Evolutionary conservation across 139 green algal genomes (phyloP), one percentile per base, ranked within the genome.

Genomic region (Closterium sp.): DNA sequence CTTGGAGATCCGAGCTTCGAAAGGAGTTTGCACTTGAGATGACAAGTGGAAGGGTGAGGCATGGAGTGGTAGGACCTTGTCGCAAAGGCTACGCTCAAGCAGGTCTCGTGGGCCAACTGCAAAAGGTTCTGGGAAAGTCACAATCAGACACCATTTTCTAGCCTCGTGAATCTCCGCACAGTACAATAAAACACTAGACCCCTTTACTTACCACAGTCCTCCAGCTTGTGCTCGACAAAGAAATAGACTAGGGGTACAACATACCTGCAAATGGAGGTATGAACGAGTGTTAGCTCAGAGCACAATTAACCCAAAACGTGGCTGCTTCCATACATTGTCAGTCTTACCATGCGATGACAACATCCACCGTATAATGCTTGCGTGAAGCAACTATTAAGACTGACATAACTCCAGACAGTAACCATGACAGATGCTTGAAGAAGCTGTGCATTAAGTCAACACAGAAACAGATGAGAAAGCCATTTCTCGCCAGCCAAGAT

Each of bases 221-320:
- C 55, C 55, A 76, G 55, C 55, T 90, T 88, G 38, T 34, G 88
- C 31, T 91, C 55, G 19, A 91, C 88, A 33, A 91, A 87, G 31
- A 96, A 97, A 94, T 98, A 98, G 32, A 98, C 96, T 81, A 98
- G 94, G 0, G 97, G 97, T 38, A 98, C 96, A 7, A 96, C 97
- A 90, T 98, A 98, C 93, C 86, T 91, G 89, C 2, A 85, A 87
- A 88, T 88, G 33, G 30, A 36, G 1, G 21, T 34, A 86, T 34
- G 28, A 86, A 86, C 2, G 30, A 43, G 8, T 88, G 16, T 88
- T 16, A 34, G 8, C 25, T 30, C 16, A 30, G 6, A 88, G 30
- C 23, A 33, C 19, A 88, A 43, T 21, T 43, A 88, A n/a, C 33
- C n/a, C n/a, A n/a, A 10, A 31, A 88, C 33, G 28, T 31, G 85